These are phyloP conservation scores for Penicillium sp. DNA, from an alignment of 2,329 filamentous ascomycete genomes.

Conservation along the genomic window DNA sequence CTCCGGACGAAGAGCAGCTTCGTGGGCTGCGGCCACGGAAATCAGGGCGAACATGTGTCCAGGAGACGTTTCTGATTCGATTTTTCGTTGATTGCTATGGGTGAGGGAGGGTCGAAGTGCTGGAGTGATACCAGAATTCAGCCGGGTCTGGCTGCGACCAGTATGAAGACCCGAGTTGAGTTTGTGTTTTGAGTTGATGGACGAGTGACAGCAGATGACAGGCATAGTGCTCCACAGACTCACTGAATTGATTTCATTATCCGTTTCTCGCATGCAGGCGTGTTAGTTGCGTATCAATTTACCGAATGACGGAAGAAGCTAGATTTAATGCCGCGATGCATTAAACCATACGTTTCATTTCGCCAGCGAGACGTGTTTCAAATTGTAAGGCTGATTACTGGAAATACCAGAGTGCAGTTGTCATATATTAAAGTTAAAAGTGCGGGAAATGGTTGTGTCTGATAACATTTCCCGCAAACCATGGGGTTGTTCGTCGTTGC, in stretches of 20 bases:
- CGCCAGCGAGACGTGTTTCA: not conserved
- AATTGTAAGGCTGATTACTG: not conserved
- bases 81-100: too few relatives aligned
- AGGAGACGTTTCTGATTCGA: not conserved
- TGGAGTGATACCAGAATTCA: not conserved
- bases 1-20: not conserved
- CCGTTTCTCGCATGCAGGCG: not conserved
- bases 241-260: not conserved
- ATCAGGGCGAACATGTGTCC: not conserved
- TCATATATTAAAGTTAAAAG: not conserved
- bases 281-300: not conserved
- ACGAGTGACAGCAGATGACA: not conserved
- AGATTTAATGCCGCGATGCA: not conserved
- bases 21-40: not conserved
- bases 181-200: not conserved
- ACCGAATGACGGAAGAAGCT: not conserved
- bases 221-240: not conserved
- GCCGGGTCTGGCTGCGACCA: not conserved
- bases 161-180: not conserved
- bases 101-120: not conserved
- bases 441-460: conserved; percentile 4
- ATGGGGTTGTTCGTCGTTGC: not conserved
- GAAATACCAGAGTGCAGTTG: not conserved
- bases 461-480: conserved; percentile 6
- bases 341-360: not conserved